Base-by-base conservation (phyloP, 495 filamentous ascomycete species). In the Aspergillus taichungensis region DNA sequence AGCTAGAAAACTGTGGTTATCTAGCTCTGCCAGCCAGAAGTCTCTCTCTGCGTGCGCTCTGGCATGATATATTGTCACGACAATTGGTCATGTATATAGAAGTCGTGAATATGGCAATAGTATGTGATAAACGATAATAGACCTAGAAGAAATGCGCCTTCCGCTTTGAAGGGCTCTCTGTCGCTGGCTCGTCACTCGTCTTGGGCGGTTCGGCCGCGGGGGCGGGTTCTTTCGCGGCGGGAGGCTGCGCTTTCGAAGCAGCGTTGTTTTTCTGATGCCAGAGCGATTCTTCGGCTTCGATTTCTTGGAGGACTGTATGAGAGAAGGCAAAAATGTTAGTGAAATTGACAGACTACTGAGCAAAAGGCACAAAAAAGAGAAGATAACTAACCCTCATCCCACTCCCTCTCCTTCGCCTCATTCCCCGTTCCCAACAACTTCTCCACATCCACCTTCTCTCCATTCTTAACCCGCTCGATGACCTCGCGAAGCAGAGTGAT, bases 361-460 rank as follows among this genome's bases (percentile, higher is more conserved):
- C 37, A 34, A 40, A 39, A 8, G 5, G 11, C 33, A 7, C n/a
- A 24, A 39, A 37, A 44, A 13, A 8, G 30, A 43, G 30, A 10
- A 10, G 39, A 14, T 8, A n/a, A 67, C 65, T 39, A 51, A 88
- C 87, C 80, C 55, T 94, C 83, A 63, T 91, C 85, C 92, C 94
- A 99, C 57, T 86, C 85, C 55, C 73, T 67, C 61, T 97, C 92
- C 62, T 78, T 77, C 50, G 74, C 73, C 28, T 72, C 64, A 62
- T 90, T 81, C 0, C 90, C 88, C 1, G 87, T 85, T 6, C 92
- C 92, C 44, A 99, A 56, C 42, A 82, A 65, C 54, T 75, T 80
- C 57, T 89, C 87, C 6, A 97, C 88, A 65, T 97, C 89, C 8
- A 97, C 87, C 13, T 88, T 75, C 64, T 99, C 89, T 10, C 92